Percentiles rank a stretch among this genome's conserved stretches.
Conservation (phyloP, 805 yeast species). For the Saturnispora besseyi region DNA sequence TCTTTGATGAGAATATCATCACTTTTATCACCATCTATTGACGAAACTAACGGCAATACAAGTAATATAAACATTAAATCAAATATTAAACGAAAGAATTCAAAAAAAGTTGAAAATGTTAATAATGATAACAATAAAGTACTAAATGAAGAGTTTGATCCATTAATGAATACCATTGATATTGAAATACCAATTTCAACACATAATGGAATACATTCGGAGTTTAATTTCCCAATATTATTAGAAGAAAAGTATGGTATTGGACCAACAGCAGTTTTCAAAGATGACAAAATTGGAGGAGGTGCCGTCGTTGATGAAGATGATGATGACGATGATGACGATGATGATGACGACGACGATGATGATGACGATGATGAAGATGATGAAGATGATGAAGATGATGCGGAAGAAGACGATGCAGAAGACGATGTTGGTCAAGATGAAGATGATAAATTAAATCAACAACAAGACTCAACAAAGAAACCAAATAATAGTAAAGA, state of each 20-base stretch:
- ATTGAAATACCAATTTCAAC: conserved; percentile 27
- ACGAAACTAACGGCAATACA: background rate
- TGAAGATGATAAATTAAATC: background rate
- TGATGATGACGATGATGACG: conserved; percentile 33
- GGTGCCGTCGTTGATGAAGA: conserved; percentile 35
- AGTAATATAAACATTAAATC: background rate
- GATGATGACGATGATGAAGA: conserved; percentile 37
- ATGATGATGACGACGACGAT: conserved; percentile 15
- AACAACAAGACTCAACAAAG: background rate
- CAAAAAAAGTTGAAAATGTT: background rate
- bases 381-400: conserved; percentile 28
- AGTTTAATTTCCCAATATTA: conserved; percentile 60
- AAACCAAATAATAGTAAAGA: conserved; percentile 6
- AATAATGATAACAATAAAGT: background rate
- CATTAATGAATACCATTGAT: background rate
- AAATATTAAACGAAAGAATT: background rate
- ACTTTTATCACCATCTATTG: background rate
- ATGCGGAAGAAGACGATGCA: conserved; percentile 19
- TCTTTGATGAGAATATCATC: background rate
- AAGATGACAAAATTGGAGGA: conserved; percentile 17
- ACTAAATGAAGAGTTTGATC: conserved; percentile 1
- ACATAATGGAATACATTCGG: conserved; percentile 50
- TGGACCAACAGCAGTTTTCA: conserved; percentile 54
- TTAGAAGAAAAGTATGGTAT: conserved; percentile 80
- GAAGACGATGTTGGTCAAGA: background rate